Conservation (phyloP, 108 stramenopile genomes). For the Nitzschia sp. region DNA sequence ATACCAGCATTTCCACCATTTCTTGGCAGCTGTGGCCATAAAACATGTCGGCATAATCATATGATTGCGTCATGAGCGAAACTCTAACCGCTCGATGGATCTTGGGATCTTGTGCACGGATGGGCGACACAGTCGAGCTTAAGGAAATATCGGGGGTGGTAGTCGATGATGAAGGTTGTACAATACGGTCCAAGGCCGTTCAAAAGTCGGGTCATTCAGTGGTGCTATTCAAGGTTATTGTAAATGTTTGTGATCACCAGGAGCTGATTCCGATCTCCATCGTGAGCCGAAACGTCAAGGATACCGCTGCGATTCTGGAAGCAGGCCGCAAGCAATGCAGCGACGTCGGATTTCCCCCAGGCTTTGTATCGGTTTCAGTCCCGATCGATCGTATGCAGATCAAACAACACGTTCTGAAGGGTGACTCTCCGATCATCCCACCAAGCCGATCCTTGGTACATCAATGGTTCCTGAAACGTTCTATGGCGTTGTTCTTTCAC, state of each 20-base stretch:
- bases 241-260: not conserved
- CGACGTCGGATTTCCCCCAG: no score
- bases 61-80: no score
- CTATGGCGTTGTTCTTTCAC: not conserved
- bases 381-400: not conserved
- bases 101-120: no score
- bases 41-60: no score
- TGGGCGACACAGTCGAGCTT: no score
- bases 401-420: not conserved
- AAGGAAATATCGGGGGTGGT: no score
- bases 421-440: not conserved
- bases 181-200: no score
- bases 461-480: not conserved
- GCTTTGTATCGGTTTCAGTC: not conserved
- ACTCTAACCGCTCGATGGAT: no score
- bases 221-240: not conserved
- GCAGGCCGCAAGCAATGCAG: not conserved
- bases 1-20: no score
- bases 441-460: not conserved
- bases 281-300: not conserved
- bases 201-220: not conserved
- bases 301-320: no score
- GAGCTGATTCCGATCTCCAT: not conserved
- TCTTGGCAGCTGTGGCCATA: no score
- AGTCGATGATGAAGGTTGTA: no score